Conservation (phyloP, 768 basidiomycete species). For the Psilocybe cubensis region DNA sequence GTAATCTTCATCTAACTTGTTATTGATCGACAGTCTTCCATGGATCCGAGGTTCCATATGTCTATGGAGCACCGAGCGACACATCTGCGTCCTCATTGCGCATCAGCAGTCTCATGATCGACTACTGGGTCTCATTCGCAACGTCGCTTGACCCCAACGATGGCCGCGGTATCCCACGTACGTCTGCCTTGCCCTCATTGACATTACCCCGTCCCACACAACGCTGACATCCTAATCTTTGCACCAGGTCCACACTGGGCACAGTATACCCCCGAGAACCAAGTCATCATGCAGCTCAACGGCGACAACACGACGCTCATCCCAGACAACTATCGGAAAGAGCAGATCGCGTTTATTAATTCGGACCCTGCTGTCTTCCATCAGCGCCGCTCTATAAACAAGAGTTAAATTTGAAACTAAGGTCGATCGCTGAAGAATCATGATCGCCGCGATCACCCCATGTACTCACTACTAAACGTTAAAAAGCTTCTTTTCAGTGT, state of each 20-base stretch:
- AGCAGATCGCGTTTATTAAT: slow-evolving; percentile 40
- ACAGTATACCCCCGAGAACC: slow-evolving; percentile 30
- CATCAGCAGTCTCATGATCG: slow-evolving; percentile 38
- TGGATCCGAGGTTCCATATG: slow-evolving; percentile 35
- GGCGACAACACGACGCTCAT: slow-evolving; percentile 37
- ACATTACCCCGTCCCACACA: no score
- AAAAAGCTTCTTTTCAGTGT: no score
- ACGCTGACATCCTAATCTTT: background rate
- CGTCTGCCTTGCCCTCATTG: slow-evolving; percentile 8
- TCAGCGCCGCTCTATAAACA: slow-evolving; percentile 16
- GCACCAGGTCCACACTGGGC: slow-evolving; percentile 32
- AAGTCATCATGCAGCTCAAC: slow-evolving; percentile 40
- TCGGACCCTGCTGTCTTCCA: slow-evolving; percentile 28
- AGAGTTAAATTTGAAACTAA: background rate
- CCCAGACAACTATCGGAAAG: slow-evolving; percentile 38
- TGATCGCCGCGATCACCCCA: background rate
- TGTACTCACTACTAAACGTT: no score
- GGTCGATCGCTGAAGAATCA: background rate
- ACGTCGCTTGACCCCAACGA: slow-evolving; percentile 44
- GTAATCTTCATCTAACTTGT: no score
- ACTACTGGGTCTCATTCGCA: slow-evolving; percentile 48
- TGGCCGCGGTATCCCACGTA: slow-evolving; percentile 32
- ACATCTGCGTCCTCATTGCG: slow-evolving; percentile 21
- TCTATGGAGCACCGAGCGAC: slow-evolving; percentile 34
- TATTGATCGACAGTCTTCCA: no score